Percentiles rank a stretch among this genome's conserved stretches.
Evolutionary conservation across 345 rosid genomes (phyloP).

Genomic region (Triadica sebifera): DNA sequence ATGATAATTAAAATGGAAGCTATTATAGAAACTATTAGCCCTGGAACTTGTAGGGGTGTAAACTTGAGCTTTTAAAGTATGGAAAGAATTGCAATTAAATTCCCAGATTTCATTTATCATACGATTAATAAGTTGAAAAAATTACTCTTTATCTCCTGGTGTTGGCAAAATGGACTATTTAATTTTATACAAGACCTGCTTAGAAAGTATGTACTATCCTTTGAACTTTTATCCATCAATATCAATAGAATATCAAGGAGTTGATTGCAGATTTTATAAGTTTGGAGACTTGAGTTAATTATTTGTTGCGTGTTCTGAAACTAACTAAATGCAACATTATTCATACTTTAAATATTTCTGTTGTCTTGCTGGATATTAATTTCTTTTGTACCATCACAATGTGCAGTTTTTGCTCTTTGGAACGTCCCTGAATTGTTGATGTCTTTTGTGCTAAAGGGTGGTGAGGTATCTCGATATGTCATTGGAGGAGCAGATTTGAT

Average conservation of each 20-base stretch:
- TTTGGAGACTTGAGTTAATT: background rate
- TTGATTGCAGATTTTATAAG: background rate
- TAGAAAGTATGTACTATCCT: background rate
- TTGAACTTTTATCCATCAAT: background rate
- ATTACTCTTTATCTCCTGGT: background rate
- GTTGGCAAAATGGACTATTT: background rate
- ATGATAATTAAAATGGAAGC: background rate
- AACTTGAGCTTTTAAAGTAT: background rate
- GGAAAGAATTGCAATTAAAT: background rate
- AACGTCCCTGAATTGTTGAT: conserved; percentile 78
- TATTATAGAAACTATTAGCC: no score
- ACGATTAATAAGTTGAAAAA: background rate
- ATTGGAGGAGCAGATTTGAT: conserved; percentile 98
- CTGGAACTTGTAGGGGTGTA: background rate
- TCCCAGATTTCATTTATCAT: background rate
- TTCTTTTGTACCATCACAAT: background rate
- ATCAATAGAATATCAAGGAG: background rate
- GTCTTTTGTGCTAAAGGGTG: conserved; percentile 75
- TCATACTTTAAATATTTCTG: background rate
- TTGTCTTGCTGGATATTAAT: background rate
- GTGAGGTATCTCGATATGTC: conserved; percentile 83
- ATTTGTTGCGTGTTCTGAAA: no score
- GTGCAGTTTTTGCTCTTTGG: conserved; percentile 93
- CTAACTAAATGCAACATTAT: background rate
- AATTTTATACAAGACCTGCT: background rate